Evolutionary conservation across 768 basidiomycete species (phyloP), one percentile per base, ranked within the genome.

Genomic region (Lactarius indigo): DNA sequence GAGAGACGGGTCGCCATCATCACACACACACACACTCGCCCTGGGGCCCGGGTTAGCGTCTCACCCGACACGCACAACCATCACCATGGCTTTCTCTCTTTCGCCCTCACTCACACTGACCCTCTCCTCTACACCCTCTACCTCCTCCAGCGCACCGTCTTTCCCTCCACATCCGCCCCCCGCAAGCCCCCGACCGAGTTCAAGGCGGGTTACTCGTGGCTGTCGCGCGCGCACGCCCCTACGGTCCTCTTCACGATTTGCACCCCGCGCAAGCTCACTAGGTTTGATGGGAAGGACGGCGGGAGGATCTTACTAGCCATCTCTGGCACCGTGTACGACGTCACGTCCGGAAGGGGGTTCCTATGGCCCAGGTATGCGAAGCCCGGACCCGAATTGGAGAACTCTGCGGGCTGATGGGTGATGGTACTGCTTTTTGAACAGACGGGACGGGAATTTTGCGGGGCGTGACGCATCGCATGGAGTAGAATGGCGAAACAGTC

Each of bases 401-500:
- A 47, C 7, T 18, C 30, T 35, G 4, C 3, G 6, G 33, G 9
- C 37, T 42, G 5, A 30, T 59, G 61, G 2, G 61, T 72, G 28
- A 62, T 6, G 20, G 31, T 31, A 6, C 31, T 31, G 31, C 31
- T 31, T 31, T 31, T 31, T 31, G 17, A 30, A 56, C 52, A 33
- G 96, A 88, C 72, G 96, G 96, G 0, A 93, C 74, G 95, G 94
- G 35, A 96, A 96, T 77, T 98, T 99, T 80, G 96, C 97, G 3
- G 97, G 96, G 6, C 79, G 96, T 57, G 96, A 99, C 78, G 96
- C 96, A 1, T 96, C 93, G 18, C 81, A 96, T 42, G 96, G 96
- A 5, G 95, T 98, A 91, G 96, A 5, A 96, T 98, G 92, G 96
- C 96, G 8, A 97, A 96, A 78, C 96, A 98, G 78, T 96, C 94